These are phyloP conservation scores for Hypoxylon sp. DNA, from an alignment of 2,329 filamentous ascomycete genomes.

Conservation along the genomic window DNA sequence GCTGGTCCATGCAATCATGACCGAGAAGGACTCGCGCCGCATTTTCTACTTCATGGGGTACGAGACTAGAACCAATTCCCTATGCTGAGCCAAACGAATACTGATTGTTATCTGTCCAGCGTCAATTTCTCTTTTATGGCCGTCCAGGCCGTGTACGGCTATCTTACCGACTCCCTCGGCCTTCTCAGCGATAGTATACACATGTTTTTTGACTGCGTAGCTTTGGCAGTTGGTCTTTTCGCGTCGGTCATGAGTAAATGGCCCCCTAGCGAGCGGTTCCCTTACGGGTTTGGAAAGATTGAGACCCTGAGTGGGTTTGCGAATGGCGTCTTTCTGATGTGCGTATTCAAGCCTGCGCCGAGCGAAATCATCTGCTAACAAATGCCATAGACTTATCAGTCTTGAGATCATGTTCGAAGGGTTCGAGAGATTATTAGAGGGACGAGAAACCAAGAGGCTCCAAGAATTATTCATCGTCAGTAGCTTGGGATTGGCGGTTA, in stretches of 20 bases:
- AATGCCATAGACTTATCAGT: constrained; percentile 76
- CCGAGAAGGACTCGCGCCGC: constrained; percentile 89
- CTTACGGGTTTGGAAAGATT: constrained; percentile 96
- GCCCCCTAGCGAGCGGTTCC: constrained; percentile 87
- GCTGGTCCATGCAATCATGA: constrained; percentile 82
- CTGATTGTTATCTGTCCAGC: constrained; percentile 53
- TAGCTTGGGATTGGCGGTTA: constrained; percentile 84
- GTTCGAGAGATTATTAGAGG: constrained; percentile 84
- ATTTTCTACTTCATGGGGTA: constrained; percentile 98
- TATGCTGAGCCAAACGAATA: constrained; percentile 8
- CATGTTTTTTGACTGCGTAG: constrained; percentile 99
- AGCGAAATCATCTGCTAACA: constrained; percentile 1
- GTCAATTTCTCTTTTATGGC: constrained; percentile 96
- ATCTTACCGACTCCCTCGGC: constrained; percentile 89
- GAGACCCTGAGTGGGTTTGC: constrained; percentile 96
- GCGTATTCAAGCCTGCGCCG: constrained; percentile 44
- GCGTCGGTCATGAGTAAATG: constrained; percentile 96
- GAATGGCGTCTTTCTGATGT: constrained; percentile 95
- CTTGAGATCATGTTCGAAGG: constrained; percentile 97
- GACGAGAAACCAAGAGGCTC: constrained; percentile 82
- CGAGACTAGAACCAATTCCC: constrained; percentile 43
- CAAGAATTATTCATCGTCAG: constrained; percentile 90
- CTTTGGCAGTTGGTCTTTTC: constrained; percentile 86
- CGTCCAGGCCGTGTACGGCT: constrained; percentile 93
- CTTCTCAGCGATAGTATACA: constrained; percentile 98